phyloP scores from a whole-genome alignment of 768 basidiomycete genomes.

The Psilocybe subaeruginosa region DNA sequence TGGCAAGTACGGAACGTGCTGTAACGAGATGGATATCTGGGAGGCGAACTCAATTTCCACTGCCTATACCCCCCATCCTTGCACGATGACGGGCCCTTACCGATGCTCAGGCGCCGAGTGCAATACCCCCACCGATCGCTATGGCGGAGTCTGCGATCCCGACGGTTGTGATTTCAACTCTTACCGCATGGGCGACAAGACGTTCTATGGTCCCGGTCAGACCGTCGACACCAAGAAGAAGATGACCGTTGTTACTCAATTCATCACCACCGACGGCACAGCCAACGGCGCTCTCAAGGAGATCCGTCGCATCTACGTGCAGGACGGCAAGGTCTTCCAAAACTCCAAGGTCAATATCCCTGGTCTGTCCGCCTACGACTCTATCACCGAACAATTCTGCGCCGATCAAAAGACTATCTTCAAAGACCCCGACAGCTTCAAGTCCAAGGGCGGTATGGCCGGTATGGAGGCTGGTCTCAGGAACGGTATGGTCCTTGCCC shows the following conservation, averaged over 20 bases:
- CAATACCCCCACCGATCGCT: constrained; percentile 26
- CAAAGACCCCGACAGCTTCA: constrained; percentile 43
- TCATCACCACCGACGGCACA: constrained; percentile 42
- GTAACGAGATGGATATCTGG: constrained; percentile 15
- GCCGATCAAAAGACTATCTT: constrained; percentile 41
- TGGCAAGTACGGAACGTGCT: constrained; percentile 10
- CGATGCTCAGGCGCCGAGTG: constrained; percentile 36
- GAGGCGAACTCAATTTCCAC: constrained; percentile 38
- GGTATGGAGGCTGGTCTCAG: constrained; percentile 33
- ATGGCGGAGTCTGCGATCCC: constrained; percentile 40
- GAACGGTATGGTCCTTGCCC: constrained; percentile 44
- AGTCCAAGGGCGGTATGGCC: constrained; percentile 38
- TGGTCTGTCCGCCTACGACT: constrained; percentile 36
- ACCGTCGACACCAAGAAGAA: constrained; percentile 40
- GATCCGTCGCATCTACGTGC: constrained; percentile 48
- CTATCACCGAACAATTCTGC: constrained; percentile 44
- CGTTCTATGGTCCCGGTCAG: constrained; percentile 39
- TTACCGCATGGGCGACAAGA: constrained; percentile 42
- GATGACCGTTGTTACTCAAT: constrained; percentile 50
- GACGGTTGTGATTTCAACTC: constrained; percentile 54
- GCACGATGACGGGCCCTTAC: constrained; percentile 33
- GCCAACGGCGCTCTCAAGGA: constrained; percentile 40
- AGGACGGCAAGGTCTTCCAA: constrained; percentile 43
- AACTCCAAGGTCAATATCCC: constrained; percentile 40
- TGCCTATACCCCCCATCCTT: constrained; percentile 44